Conservation (phyloP, 257 asterid species). For the Jasminum sambac region DNA sequence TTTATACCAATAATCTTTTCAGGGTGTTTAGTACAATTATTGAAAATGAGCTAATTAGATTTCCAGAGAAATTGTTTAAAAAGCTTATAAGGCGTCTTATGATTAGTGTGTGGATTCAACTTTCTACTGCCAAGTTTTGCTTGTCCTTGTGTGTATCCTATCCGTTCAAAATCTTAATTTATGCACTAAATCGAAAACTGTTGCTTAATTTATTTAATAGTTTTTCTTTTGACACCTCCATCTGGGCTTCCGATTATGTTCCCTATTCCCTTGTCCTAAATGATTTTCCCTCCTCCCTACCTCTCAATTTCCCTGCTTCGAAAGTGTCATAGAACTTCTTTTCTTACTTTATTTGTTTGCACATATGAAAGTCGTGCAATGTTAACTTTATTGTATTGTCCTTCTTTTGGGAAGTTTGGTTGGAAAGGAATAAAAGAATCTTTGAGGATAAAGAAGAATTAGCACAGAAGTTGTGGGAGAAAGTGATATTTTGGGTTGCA, state of each 20-base stretch:
- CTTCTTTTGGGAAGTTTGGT: too few relatives aligned
- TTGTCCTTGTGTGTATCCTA: neutral
- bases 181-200: neutral
- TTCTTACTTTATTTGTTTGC: neutral
- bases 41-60: neutral
- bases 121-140: neutral
- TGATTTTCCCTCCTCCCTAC: neutral
- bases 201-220: neutral
- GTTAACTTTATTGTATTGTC: constrained; percentile 11
- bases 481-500: too few relatives aligned
- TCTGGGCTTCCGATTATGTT: neutral
- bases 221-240: neutral
- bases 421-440: too few relatives aligned
- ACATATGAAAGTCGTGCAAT: neutral
- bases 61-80: neutral
- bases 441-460: too few relatives aligned
- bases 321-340: neutral
- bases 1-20: neutral
- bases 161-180: neutral
- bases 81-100: neutral
- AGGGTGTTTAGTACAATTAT: neutral
- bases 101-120: neutral
- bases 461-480: too few relatives aligned
- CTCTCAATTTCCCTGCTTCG: neutral
- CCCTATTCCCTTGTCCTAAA: neutral